A percentile compares a stretch with the other conserved stretches of the same genome.
phyloP scores from a whole-genome alignment of 192 early-diverging fungal genomes.

The Coemansia sp. region DNA sequence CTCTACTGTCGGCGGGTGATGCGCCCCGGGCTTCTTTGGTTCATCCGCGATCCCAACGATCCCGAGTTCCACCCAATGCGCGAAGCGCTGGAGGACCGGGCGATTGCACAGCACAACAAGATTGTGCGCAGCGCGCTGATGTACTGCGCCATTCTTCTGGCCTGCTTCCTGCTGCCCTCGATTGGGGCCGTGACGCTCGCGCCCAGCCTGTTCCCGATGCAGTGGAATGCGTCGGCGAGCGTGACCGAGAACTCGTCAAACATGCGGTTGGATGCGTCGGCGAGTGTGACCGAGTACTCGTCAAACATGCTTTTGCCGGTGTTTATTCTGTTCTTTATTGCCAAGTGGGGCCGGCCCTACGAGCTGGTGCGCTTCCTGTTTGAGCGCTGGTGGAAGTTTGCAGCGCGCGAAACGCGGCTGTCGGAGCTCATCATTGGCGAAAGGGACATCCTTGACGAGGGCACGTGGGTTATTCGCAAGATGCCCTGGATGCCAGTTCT shows the following conservation, averaged over 20 bases:
- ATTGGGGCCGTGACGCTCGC: slow-evolving; percentile 3
- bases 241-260: slow-evolving; percentile 65
- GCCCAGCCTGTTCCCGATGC: slow-evolving; percentile 23
- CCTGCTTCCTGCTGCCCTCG: slow-evolving; percentile 64
- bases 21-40: slow-evolving; percentile 96
- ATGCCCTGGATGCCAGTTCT: slow-evolving; percentile 53
- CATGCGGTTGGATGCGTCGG: slow-evolving; percentile 50
- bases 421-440: slow-evolving; percentile 81
- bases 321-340: slow-evolving; percentile 65
- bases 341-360: slow-evolving; percentile 60
- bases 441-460: slow-evolving; percentile 70
- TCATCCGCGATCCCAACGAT: slow-evolving; percentile 96
- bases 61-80: slow-evolving; percentile 91
- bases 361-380: slow-evolving; percentile 56
- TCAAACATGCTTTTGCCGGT: slow-evolving; percentile 71
- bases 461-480: slow-evolving; percentile 52
- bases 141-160: slow-evolving; percentile 75
- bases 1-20: slow-evolving; percentile 74
- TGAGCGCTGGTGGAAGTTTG: slow-evolving; percentile 68
- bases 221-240: slow-evolving; percentile 14
- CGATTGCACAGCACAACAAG: slow-evolving; percentile 75
- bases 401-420: slow-evolving; percentile 63
- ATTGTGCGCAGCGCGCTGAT: slow-evolving; percentile 76
- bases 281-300: slow-evolving; percentile 56
- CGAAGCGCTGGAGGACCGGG: slow-evolving; percentile 83